Evolutionary conservation across 345 rosid genomes (phyloP).

Genomic region (Barbarea vulgaris): DNA sequence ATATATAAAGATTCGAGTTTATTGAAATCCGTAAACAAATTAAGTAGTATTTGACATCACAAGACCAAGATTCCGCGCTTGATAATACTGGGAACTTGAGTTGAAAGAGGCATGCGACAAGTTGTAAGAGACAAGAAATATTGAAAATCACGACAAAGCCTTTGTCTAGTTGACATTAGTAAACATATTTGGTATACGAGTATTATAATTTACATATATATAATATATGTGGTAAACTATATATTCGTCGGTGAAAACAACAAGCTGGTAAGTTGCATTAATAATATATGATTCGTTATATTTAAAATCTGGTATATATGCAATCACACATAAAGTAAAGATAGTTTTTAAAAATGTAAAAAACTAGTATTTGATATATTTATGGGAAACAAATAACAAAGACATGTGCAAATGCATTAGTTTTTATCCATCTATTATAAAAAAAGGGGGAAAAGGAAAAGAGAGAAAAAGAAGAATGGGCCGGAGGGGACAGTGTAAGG

Average conservation of each 20-base stretch:
- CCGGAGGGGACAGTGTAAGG: conserved; percentile 28
- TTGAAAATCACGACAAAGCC: conserved; percentile 2
- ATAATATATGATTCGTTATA: neutral
- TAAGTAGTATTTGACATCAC: conserved; percentile 8
- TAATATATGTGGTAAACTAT: neutral
- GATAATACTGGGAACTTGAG: conserved; percentile 35
- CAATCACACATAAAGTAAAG: neutral
- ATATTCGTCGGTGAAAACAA: neutral
- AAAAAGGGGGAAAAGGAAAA: neutral
- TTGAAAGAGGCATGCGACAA: conserved; percentile 33
- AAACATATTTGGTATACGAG: neutral
- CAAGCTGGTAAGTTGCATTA: neutral
- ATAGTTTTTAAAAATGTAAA: neutral
- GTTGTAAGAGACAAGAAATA: conserved; percentile 7
- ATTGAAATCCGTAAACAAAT: neutral
- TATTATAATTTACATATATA: no score
- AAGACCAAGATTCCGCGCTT: conserved; percentile 34
- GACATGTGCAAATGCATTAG: conserved; percentile 15
- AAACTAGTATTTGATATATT: no score
- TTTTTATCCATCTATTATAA: neutral
- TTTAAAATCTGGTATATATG: neutral
- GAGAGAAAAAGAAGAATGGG: conserved; percentile 7
- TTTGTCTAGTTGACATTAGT: neutral
- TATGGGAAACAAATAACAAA: neutral
- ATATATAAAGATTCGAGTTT: neutral